A percentile compares a stretch with the other conserved stretches of the same genome.
Conservation (phyloP, 495 filamentous ascomycete species). For the Hypoxylon lienhwacheense region DNA sequence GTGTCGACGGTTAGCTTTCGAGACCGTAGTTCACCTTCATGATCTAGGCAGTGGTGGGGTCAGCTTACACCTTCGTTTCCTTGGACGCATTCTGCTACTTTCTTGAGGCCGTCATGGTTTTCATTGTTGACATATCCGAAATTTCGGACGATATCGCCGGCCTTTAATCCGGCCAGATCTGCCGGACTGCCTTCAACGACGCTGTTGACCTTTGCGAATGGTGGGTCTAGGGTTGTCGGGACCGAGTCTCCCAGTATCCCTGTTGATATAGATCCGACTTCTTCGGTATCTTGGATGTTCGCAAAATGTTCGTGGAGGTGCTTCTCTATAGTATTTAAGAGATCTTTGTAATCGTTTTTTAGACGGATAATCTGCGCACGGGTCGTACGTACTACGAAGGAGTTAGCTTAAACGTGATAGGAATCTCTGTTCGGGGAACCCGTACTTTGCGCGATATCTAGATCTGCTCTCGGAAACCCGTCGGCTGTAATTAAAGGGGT, state of each 20-base stretch:
- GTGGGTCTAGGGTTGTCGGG: slow-evolving; percentile 56
- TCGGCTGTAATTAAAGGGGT: slow-evolving; percentile 86
- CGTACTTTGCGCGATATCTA: slow-evolving; percentile 94
- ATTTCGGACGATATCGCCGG: slow-evolving; percentile 78
- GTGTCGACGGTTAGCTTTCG: slow-evolving; percentile 18
- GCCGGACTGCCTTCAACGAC: slow-evolving; percentile 81
- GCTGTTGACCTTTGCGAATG: slow-evolving; percentile 90
- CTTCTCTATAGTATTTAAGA: slow-evolving; percentile 81
- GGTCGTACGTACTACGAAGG: slow-evolving; percentile 76
- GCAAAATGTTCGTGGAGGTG: slow-evolving; percentile 80
- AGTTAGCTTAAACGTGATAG: slow-evolving; percentile 20
- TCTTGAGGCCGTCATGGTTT: slow-evolving; percentile 83
- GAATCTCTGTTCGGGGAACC: neutral
- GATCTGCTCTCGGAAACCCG: slow-evolving; percentile 88
- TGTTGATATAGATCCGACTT: slow-evolving; percentile 21
- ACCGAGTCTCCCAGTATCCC: slow-evolving; percentile 42
- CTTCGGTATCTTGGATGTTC: slow-evolving; percentile 44
- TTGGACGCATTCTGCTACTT: slow-evolving; percentile 80
- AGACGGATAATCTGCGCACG: slow-evolving; percentile 85
- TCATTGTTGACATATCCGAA: slow-evolving; percentile 80
- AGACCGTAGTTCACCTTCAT: neutral
- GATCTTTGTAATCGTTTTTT: slow-evolving; percentile 87
- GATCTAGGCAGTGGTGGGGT: neutral
- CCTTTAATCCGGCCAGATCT: slow-evolving; percentile 75
- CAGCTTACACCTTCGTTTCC: slow-evolving; percentile 85